These are phyloP conservation scores for Penicillium brevicompactum DNA, from an alignment of 2,329 filamentous ascomycete species.

Conservation along the genomic window DNA sequence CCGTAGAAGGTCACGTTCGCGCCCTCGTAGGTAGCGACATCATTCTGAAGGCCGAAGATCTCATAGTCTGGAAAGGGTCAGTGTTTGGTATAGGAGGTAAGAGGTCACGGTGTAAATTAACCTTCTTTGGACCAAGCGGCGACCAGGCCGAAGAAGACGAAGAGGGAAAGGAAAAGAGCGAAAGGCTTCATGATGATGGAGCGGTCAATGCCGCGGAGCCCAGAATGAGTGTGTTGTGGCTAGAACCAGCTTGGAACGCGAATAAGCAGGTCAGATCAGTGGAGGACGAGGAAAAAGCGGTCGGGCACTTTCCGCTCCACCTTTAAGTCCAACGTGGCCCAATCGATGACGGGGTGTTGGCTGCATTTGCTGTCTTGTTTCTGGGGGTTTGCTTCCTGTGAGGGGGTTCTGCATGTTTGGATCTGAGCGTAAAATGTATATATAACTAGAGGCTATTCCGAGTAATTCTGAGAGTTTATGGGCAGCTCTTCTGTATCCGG, in stretches of 20 bases:
- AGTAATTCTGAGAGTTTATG: too few relatives aligned
- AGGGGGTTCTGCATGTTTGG: background rate
- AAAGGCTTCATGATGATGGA: conserved; percentile 66
- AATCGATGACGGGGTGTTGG: conserved; percentile 15
- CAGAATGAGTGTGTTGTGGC: conserved; percentile 1
- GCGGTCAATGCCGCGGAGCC: conserved; percentile 29
- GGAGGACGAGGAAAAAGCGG: conserved; percentile 15
- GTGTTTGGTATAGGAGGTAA: background rate
- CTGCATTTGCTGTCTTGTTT: background rate
- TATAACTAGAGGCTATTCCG: background rate
- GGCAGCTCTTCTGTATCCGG: too few relatives aligned
- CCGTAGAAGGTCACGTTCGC: conserved; percentile 83
- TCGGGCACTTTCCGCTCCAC: conserved; percentile 13
- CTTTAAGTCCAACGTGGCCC: conserved; percentile 19
- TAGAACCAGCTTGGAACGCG: conserved; percentile 3
- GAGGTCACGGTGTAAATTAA: conserved; percentile 39
- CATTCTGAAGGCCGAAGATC: conserved; percentile 93
- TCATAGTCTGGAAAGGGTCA: conserved; percentile 72
- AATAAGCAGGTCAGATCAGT: conserved; percentile 9
- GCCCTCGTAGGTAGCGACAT: conserved; percentile 76
- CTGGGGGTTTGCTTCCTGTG: background rate
- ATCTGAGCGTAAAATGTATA: background rate
- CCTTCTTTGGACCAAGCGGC: conserved; percentile 87
- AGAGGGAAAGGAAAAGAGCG: conserved; percentile 64
- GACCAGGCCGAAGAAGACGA: conserved; percentile 68